phyloP scores from a whole-genome alignment of 2,329 filamentous ascomycete genomes.

The Calycina marina region DNA sequence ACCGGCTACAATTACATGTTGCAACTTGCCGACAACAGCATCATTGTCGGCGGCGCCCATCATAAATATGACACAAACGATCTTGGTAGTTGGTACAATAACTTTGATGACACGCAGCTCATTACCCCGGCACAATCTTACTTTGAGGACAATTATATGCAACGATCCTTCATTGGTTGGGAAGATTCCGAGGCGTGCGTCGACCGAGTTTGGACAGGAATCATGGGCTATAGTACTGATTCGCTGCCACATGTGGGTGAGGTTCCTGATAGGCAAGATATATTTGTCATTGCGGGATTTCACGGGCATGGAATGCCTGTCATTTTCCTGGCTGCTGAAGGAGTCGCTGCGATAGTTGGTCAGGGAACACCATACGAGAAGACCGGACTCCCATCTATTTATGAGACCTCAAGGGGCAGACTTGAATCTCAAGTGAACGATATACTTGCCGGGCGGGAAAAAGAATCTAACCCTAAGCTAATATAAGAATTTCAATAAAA shows the following conservation, averaged over 20 bases:
- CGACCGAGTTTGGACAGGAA: conserved; percentile 18
- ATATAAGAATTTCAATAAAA: too few relatives aligned
- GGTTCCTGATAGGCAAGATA: conserved; percentile 20
- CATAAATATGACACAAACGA: conserved; percentile 20
- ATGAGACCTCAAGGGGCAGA: not conserved
- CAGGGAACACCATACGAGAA: not conserved
- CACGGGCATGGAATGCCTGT: not conserved
- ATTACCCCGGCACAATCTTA: conserved; percentile 28
- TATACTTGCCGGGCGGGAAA: too few relatives aligned
- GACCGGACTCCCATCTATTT: not conserved
- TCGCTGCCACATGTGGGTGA: conserved; percentile 27
- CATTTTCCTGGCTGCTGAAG: not conserved
- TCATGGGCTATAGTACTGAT: conserved; percentile 28
- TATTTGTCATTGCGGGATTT: not conserved
- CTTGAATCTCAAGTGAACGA: too few relatives aligned
- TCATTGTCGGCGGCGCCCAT: conserved; percentile 27
- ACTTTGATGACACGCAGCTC: conserved; percentile 29
- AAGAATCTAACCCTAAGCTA: too few relatives aligned
- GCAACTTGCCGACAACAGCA: conserved; percentile 19
- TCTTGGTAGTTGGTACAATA: conserved; percentile 29
- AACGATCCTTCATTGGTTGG: conserved; percentile 3
- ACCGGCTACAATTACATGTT: conserved; percentile 12
- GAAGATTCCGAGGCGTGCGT: conserved; percentile 25
- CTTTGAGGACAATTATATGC: conserved; percentile 27
- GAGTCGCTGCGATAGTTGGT: not conserved